Evolutionary conservation across 345 rosid genomes (phyloP), one percentile per base, ranked within the genome.

Genomic region (Rhizophora apiculata): DNA sequence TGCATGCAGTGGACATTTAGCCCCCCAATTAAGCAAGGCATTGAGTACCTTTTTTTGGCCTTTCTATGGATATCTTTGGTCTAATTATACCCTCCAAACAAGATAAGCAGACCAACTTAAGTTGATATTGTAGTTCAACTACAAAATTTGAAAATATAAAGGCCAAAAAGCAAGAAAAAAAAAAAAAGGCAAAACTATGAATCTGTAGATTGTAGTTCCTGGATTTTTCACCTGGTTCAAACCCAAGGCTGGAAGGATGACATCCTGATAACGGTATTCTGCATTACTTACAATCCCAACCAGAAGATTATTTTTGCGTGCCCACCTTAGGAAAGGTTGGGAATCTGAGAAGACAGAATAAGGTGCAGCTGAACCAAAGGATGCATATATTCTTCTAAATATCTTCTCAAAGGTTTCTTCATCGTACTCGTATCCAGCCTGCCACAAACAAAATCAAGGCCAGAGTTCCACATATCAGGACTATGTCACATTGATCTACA

Each of bases 381-480:
- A 81, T n/a, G 96, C 84, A 75, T 91, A 93, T 68, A 93, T 89
- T 62, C 97, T 88, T 60, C 70, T 84, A 74, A 93, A 93, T 65
- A 93, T 73, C 80, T 91, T 89, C 85, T 91, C 97, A 72, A 89
- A 89, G 59, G 97, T 93, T 74, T 88, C 96, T 62, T 91, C 98
- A 68, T 93, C 97, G 68, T 82, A 93, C 31, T 91, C 94, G 79
- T 93, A 93, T 63, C 98, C 98, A 53, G 98, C 98, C 98, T 93
- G 88, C 57, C 48, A 70, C 16, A 60, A 74, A 53, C 26, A 48
- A 73, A 48, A 64, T 8, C 13, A 1, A 19, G 2, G 30, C 29
- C 60, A 24, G 60, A 10, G 29, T 22, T 56, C 60, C 30, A 2
- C 30, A 5, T 56, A 8, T 56, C 60, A 56, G 30, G 29, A 16